Conservation (phyloP, 352 stramenopile species). For the Phytophthora palmivora region DNA sequence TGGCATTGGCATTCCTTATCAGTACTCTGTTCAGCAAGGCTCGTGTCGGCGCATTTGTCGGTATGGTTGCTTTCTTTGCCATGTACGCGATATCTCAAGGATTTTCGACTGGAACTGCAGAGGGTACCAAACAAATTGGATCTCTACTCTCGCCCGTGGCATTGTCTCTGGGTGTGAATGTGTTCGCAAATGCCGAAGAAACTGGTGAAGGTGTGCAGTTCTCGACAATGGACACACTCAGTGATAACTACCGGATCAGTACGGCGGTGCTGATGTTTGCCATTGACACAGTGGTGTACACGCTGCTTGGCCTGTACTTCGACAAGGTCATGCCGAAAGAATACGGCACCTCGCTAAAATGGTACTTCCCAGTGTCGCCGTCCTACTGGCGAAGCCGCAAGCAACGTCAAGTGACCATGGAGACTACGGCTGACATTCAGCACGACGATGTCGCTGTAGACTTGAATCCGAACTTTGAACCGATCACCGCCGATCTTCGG, state of each 20-base stretch:
- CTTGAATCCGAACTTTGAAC: slow-evolving; percentile 44
- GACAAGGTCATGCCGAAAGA: slow-evolving; percentile 90
- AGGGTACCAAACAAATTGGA: slow-evolving; percentile 49
- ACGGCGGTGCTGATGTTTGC: slow-evolving; percentile 76
- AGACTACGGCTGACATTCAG: slow-evolving; percentile 6
- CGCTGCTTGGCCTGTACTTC: slow-evolving; percentile 89
- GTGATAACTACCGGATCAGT: slow-evolving; percentile 65
- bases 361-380: slow-evolving; percentile 90
- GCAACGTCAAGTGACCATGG: slow-evolving; percentile 2
- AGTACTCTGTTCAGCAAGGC: slow-evolving; percentile 80
- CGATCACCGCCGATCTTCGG: slow-evolving; percentile 37
- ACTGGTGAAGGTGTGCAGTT: slow-evolving; percentile 54
- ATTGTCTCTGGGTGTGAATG: slow-evolving; percentile 70
- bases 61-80: slow-evolving; percentile 88
- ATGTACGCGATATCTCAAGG: slow-evolving; percentile 71
- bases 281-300: slow-evolving; percentile 91
- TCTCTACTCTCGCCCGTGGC: slow-evolving; percentile 66
- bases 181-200: slow-evolving; percentile 58
- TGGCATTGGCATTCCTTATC: slow-evolving; percentile 54
- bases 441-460: slow-evolving; percentile 29
- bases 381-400: slow-evolving; percentile 40
- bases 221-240: slow-evolving; percentile 39
- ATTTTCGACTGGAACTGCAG: slow-evolving; percentile 31
- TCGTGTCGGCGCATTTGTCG: slow-evolving; percentile 65
- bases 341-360: slow-evolving; percentile 89